Conservation (phyloP, 2,329 filamentous ascomycete species). For the Aspergillus sp. region DNA sequence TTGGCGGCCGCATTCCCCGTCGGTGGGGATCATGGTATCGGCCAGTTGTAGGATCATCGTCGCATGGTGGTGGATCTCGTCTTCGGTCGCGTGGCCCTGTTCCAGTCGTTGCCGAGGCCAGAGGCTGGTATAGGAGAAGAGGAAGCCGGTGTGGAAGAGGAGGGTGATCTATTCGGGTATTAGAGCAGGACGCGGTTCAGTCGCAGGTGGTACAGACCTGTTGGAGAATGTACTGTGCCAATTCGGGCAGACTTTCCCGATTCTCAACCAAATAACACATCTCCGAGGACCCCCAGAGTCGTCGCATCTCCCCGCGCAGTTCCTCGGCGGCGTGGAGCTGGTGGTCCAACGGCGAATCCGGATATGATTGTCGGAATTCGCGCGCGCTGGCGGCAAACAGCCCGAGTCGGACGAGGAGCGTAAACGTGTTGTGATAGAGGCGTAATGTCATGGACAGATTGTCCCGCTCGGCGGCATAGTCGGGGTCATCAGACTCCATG, state of each 20-base stretch:
- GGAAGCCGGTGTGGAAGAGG: constrained; percentile 50
- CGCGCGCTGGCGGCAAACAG: constrained; percentile 44
- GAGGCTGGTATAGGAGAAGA: constrained; percentile 57
- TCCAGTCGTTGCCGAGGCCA: constrained; percentile 49
- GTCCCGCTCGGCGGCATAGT: constrained; percentile 37
- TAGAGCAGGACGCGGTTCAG: too few relatives aligned
- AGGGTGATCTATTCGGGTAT: constrained; percentile 26
- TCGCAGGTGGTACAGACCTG: too few relatives aligned
- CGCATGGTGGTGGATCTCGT: constrained; percentile 47
- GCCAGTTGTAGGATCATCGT: constrained; percentile 47
- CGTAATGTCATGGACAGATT: constrained; percentile 43
- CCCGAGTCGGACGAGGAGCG: constrained; percentile 46
- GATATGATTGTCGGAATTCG: constrained; percentile 27
- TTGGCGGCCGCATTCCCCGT: constrained; percentile 41
- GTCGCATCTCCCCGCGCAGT: constrained; percentile 36
- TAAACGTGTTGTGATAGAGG: constrained; percentile 46
- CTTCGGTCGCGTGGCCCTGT: constrained; percentile 34
- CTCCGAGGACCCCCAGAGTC: constrained; percentile 39
- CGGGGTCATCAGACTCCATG: constrained; percentile 31
- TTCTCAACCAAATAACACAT: constrained; percentile 36
- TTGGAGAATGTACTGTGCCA: constrained; percentile 41
- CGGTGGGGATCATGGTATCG: constrained; percentile 35
- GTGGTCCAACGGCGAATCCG: constrained; percentile 21
- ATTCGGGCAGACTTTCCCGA: constrained; percentile 35
- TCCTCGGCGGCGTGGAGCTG: constrained; percentile 33